These are phyloP conservation scores for Tulasnella sp. DNA, from an alignment of 768 basidiomycete species.

Conservation along the genomic window DNA sequence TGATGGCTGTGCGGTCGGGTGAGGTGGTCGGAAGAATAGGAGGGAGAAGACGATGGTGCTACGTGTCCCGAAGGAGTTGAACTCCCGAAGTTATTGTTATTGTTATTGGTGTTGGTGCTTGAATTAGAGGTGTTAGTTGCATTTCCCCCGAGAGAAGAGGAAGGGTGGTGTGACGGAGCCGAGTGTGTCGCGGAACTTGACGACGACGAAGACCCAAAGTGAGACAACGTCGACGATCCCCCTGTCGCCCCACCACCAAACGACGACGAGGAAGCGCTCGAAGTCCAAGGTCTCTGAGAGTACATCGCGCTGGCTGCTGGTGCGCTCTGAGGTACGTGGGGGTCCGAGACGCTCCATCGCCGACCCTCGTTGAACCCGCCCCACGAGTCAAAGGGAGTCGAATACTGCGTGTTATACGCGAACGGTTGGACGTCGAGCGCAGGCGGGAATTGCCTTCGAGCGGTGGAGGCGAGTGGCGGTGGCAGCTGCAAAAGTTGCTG, in stretches of 20 bases:
- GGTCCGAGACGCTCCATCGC: neutral
- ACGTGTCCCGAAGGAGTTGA: neutral
- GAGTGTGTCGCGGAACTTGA: neutral
- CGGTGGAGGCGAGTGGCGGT: neutral
- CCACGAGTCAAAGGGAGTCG: neutral
- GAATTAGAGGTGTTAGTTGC: neutral
- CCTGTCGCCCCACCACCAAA: neutral
- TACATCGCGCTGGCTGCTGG: neutral
- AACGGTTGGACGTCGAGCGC: neutral
- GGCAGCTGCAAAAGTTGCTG: neutral
- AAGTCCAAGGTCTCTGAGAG: neutral
- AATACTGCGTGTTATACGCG: neutral
- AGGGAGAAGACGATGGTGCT: neutral
- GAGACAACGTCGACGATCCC: slow-evolving; percentile 9
- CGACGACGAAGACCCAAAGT: slow-evolving; percentile 18
- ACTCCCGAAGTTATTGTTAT: neutral
- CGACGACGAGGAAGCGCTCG: neutral
- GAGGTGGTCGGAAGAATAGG: neutral
- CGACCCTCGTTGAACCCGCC: neutral
- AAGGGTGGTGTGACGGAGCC: slow-evolving; percentile 3
- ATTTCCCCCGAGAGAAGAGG: neutral
- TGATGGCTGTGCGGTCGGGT: neutral
- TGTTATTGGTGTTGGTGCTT: neutral
- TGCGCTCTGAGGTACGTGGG: neutral
- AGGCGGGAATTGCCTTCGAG: neutral